A percentile compares a stretch with the other conserved stretches of the same genome.
Conservation (phyloP, 176 grass and related monocot genomes). For the Dactylis glomerata region DNA sequence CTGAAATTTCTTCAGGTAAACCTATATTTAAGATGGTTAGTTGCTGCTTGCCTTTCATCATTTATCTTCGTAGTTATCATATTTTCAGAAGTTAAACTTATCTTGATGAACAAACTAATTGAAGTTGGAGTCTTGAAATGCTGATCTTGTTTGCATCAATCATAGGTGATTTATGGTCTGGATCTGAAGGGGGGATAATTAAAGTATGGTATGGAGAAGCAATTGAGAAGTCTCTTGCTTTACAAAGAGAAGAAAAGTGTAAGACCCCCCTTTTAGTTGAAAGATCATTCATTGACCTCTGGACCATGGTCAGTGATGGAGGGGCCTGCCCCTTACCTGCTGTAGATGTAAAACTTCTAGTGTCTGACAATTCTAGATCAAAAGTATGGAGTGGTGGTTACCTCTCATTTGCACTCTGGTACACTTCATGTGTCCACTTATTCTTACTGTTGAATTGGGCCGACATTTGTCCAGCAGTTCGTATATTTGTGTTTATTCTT, state of each 20-base stretch:
- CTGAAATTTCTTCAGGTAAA: background rate
- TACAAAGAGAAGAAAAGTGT: slow-evolving; percentile 66
- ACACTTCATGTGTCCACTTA: slow-evolving; percentile 47
- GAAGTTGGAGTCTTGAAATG: background rate
- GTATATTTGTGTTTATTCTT: slow-evolving; percentile 27
- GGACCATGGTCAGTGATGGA: slow-evolving; percentile 67
- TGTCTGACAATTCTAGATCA: slow-evolving; percentile 88
- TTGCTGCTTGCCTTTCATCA: background rate
- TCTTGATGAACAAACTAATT: background rate
- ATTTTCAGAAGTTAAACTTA: slow-evolving; percentile 1
- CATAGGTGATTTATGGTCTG: slow-evolving; percentile 83
- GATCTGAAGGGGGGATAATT: slow-evolving; percentile 75
- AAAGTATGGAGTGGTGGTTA: slow-evolving; percentile 84
- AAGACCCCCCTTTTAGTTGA: slow-evolving; percentile 69
- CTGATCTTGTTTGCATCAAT: slow-evolving; percentile 30
- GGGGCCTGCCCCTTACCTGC: slow-evolving; percentile 64
- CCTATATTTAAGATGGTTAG: slow-evolving; percentile 1
- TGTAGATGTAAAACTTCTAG: slow-evolving; percentile 79
- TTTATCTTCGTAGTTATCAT: background rate
- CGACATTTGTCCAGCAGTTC: slow-evolving; percentile 27
- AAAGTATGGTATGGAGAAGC: slow-evolving; percentile 74
- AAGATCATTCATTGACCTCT: slow-evolving; percentile 80
- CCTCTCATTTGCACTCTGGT: slow-evolving; percentile 82
- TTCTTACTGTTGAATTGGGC: slow-evolving; percentile 37
- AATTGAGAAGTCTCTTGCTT: slow-evolving; percentile 64